Evolutionary conservation across 2,329 filamentous ascomycete genomes (phyloP).

Genomic region (Rutstroemia sp.): DNA sequence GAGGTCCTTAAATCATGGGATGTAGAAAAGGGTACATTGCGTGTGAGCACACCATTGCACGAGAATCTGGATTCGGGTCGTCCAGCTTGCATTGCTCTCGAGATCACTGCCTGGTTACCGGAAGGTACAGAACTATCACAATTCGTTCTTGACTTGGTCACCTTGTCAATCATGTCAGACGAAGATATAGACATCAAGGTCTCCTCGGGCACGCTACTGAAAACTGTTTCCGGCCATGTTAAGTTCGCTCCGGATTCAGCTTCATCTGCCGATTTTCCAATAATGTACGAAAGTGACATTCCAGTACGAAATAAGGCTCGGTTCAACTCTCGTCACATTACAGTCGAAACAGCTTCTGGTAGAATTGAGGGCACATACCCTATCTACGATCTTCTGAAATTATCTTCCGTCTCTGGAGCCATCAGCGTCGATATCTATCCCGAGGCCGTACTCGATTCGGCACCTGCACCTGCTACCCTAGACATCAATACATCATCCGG

Average conservation of each 20-base stretch:
- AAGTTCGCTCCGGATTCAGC: conserved; percentile 14
- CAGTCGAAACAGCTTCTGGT: conserved; percentile 24
- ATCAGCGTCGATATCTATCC: conserved; percentile 20
- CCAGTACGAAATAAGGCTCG: neutral
- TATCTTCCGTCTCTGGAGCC: conserved; percentile 21
- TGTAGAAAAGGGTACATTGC: conserved; percentile 14
- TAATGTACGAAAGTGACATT: conserved; percentile 9
- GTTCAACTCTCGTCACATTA: conserved; percentile 19
- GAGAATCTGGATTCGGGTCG: conserved; percentile 6
- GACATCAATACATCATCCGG: conserved; percentile 22
- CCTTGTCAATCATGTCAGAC: conserved; percentile 17
- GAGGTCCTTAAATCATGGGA: conserved; percentile 18
- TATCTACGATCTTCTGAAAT: conserved; percentile 22
- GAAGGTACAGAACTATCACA: conserved; percentile 20
- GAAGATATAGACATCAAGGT: conserved; percentile 24
- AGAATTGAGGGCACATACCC: conserved; percentile 24
- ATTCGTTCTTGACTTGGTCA: conserved; percentile 18
- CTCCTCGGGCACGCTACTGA: conserved; percentile 14
- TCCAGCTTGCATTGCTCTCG: conserved; percentile 24
- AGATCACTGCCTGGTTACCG: conserved; percentile 28
- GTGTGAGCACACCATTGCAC: conserved; percentile 22
- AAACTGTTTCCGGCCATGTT: conserved; percentile 19
- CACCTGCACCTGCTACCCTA: conserved; percentile 22
- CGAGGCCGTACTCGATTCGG: conserved; percentile 13
- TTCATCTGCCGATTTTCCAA: neutral